A percentile compares a stretch with the other conserved stretches of the same genome.
Conservation (phyloP, 2,329 filamentous ascomycete genomes). For the Dryadomyces quercivorus region DNA sequence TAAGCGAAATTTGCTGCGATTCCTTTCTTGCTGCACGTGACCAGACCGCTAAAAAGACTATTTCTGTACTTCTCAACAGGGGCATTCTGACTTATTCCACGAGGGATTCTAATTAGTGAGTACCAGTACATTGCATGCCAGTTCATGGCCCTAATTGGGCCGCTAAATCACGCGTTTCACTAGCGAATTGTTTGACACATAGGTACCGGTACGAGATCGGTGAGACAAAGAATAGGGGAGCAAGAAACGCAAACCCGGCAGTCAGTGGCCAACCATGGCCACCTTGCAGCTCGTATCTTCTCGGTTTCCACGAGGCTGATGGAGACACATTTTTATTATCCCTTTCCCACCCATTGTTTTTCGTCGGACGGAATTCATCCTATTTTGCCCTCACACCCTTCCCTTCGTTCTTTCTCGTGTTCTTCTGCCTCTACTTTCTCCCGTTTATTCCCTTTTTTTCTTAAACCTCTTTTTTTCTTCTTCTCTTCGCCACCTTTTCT, state of each 20-base stretch:
- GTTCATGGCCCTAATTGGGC: background rate
- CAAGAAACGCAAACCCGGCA: background rate
- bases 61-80: background rate
- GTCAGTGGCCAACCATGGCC: conserved; percentile 1
- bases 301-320: conserved; percentile 15
- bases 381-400: background rate
- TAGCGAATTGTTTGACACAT: background rate
- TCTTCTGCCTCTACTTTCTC: background rate
- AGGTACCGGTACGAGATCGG: background rate
- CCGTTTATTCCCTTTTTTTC: background rate
- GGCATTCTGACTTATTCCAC: background rate
- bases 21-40: background rate
- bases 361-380: conserved; percentile 1
- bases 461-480: background rate
- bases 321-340: conserved; percentile 14
- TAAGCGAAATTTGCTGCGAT: background rate
- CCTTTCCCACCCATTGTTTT: background rate
- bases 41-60: background rate
- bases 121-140: background rate
- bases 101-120: background rate
- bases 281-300: conserved; percentile 4
- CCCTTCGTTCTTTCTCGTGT: background rate
- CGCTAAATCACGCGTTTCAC: background rate
- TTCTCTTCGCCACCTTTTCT: conserved; percentile 1
- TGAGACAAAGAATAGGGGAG: conserved; percentile 1